Base-by-base conservation (phyloP, 2,329 filamentous ascomycete genomes). In the Fusarium sp. region DNA sequence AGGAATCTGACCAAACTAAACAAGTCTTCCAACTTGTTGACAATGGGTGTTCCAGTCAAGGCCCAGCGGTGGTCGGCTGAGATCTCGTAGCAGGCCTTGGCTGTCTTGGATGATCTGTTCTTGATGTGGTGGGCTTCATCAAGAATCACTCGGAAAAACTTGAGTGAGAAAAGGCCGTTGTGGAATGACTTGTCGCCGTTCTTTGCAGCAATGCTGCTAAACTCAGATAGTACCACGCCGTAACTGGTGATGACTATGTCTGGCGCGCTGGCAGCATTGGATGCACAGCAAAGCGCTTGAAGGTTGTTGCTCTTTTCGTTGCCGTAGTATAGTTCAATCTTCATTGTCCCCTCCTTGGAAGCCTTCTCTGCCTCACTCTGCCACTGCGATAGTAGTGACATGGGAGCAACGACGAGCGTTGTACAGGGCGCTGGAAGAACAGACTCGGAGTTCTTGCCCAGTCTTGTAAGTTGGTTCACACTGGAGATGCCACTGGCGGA, bases 81-180 rank as follows among this genome's bases (percentile, higher is more conserved):
- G 14, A 99, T 88, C 77, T 97, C 95, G 81, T 97, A 98, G 82
- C 97, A 99, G 14, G 97, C 97, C 81, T 94, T 95, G 5, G 97
- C 94, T 1, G 96, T 98, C 84, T 99, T 99, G 1, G 95, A 97
- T 67, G 94, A 92, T 18, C 94, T 89, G 78, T 92, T 92, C 83
- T 98, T 99, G 85, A 99, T 98, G 71, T 92, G 92, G 80, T 99
- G 97, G 1, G 93, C 97, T 85, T 99, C 97, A 76, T 99, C 97
- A 1, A 99, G 89, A 72, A 99, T 98, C 69, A 99, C 88, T 6
- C 97, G 93, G 85, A 98, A 98, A 84, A 98, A 99, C 41, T 96
- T 93, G 11, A 99, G 86, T 0, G 95, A 97, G 82, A 98, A 99
- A 1, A 99, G 85, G 2, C 97, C 94, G 13, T 87, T 89, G 75